These are phyloP conservation scores for Cicer pinnatifidum DNA, from an alignment of 306 rosid species.

Conservation along the genomic window DNA sequence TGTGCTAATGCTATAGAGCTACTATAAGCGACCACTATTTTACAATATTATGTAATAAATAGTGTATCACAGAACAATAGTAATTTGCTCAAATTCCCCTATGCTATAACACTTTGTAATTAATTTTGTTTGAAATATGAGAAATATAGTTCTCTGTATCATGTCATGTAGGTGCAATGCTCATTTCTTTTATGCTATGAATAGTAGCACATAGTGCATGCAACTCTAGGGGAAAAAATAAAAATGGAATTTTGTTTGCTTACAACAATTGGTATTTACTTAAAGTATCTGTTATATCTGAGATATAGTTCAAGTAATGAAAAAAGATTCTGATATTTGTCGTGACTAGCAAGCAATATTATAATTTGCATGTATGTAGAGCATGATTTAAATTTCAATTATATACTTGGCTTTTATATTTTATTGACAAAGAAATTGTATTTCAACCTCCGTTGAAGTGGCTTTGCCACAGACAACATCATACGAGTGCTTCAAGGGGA, in stretches of 20 bases:
- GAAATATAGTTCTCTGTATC: no score
- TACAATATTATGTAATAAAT: no score
- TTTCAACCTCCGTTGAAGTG: slow-evolving; percentile 54
- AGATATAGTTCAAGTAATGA: neutral
- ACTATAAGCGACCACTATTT: no score
- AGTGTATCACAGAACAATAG: no score
- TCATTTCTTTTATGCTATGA: slow-evolving; percentile 16
- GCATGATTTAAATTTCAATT: slow-evolving; percentile 31
- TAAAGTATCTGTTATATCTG: neutral
- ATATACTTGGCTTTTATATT: slow-evolving; percentile 28
- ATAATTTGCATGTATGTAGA: neutral
- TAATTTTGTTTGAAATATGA: no score
- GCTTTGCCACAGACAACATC: slow-evolving; percentile 77
- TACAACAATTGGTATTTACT: slow-evolving; percentile 10
- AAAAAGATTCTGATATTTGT: slow-evolving; percentile 15
- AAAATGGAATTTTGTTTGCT: neutral
- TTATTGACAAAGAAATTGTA: slow-evolving; percentile 43
- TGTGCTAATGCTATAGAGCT: no score
- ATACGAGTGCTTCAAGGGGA: slow-evolving; percentile 84
- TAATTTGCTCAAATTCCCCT: no score
- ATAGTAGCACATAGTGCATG: neutral
- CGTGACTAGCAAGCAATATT: neutral
- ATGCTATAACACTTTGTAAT: no score
- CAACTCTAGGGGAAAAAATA: neutral
- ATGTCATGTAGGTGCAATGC: neutral